Conservation (phyloP, 352 stramenopile species). For the Pythium volutum region DNA sequence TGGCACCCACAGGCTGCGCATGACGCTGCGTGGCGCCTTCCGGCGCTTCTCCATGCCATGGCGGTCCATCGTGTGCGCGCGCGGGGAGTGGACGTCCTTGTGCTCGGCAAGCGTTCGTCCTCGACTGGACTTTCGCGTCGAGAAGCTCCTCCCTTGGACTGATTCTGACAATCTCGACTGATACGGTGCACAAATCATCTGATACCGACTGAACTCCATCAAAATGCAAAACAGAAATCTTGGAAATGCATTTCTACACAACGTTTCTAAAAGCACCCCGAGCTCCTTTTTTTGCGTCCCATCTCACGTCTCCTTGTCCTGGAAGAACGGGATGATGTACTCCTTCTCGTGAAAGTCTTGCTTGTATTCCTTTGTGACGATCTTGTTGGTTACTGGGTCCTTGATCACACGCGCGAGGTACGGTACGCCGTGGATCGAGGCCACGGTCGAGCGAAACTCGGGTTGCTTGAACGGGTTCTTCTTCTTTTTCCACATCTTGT, state of each 20-base stretch:
- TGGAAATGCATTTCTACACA: slow-evolving; percentile 5
- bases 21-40: slow-evolving; percentile 6
- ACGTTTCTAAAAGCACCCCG: slow-evolving; percentile 6
- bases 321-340: slow-evolving; percentile 45
- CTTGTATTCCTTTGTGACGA: slow-evolving; percentile 43
- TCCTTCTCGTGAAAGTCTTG: slow-evolving; percentile 40
- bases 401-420: slow-evolving; percentile 52
- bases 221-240: slow-evolving; percentile 1
- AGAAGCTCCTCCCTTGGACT: slow-evolving; percentile 1
- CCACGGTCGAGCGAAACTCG: slow-evolving; percentile 55
- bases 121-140: neutral
- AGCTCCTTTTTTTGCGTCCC: neutral
- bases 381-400: slow-evolving; percentile 37
- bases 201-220: neutral
- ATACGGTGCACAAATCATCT: neutral
- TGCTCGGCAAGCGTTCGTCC: neutral
- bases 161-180: slow-evolving; percentile 3
- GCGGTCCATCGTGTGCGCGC: slow-evolving; percentile 11
- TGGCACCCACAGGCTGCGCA: slow-evolving; percentile 27
- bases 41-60: slow-evolving; percentile 15
- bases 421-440: slow-evolving; percentile 60
- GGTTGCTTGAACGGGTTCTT: slow-evolving; percentile 64
- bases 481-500: slow-evolving; percentile 74
- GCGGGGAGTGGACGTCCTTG: neutral
- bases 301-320: slow-evolving; percentile 5